phyloP scores from a whole-genome alignment of 1,284 basidiomycete species.

The Apiotrichum montevideense region DNA sequence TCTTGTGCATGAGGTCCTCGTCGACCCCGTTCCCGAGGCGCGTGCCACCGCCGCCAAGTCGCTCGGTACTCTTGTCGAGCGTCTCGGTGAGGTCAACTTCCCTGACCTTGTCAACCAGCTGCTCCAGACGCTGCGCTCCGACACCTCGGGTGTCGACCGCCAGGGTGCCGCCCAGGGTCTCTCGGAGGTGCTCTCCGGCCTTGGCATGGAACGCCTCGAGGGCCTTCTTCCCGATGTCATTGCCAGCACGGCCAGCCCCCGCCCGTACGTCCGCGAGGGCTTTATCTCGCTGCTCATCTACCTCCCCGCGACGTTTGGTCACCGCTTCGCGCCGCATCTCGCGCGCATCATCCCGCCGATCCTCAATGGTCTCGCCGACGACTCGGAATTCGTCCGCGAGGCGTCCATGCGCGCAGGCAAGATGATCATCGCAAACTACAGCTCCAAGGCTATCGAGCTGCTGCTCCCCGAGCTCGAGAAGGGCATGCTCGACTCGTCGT shows the following conservation, averaged over 20 bases:
- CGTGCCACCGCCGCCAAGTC: conserved; percentile 95
- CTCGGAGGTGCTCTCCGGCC: conserved; percentile 87
- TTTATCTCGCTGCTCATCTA: conserved; percentile 98
- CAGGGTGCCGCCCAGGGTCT: conserved; percentile 96
- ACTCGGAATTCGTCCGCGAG: conserved; percentile 88
- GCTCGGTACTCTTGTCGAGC: conserved; percentile 92
- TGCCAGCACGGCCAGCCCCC: conserved; percentile 78
- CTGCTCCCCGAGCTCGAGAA: conserved; percentile 89
- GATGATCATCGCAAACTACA: conserved; percentile 97
- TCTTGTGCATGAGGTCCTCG: conserved; percentile 83
- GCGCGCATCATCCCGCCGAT: conserved; percentile 93
- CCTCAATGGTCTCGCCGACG: conserved; percentile 83
- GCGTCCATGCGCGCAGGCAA: conserved; percentile 98
- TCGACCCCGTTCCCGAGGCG: conserved; percentile 94
- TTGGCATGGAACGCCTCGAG: conserved; percentile 96
- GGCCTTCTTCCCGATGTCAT: conserved; percentile 92
- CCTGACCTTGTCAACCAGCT: conserved; percentile 90
- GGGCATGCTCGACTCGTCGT: conserved; percentile 89
- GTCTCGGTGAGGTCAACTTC: conserved; percentile 91
- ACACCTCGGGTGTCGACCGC: conserved; percentile 90
- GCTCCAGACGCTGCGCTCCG: conserved; percentile 81
- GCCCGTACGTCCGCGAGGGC: conserved; percentile 90
- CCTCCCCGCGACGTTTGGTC: conserved; percentile 90
- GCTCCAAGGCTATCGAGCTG: conserved; percentile 84
- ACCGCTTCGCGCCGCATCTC: conserved; percentile 89